These are phyloP conservation scores for Emericellopsis atlantica DNA, from an alignment of 2,329 filamentous ascomycete genomes.

Conservation along the genomic window DNA sequence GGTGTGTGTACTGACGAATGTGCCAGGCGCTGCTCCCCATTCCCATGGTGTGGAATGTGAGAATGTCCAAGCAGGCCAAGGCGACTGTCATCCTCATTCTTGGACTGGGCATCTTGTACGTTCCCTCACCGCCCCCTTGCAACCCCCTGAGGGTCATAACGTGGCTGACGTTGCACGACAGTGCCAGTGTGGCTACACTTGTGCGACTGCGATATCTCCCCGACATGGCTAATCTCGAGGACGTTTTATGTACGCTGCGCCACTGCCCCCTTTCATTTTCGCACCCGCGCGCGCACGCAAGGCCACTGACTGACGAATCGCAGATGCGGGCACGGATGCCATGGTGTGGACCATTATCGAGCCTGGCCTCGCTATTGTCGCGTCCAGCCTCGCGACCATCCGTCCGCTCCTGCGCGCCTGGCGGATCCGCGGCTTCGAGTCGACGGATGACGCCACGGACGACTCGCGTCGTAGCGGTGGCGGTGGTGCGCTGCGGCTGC, in stretches of 20 bases:
- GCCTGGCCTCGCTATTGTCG: conserved; percentile 40
- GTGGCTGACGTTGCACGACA: conserved; percentile 10
- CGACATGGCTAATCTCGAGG: conserved; percentile 27
- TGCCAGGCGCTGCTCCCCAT: conserved; percentile 34
- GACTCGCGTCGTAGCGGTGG: neutral
- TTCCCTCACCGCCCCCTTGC: neutral
- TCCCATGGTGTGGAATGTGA: conserved; percentile 40
- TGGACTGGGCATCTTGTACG: conserved; percentile 35
- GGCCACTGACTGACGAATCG: neutral
- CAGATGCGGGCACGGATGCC: conserved; percentile 34
- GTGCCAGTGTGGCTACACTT: conserved; percentile 40
- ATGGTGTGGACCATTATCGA: conserved; percentile 47
- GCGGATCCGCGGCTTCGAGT: conserved; percentile 32
- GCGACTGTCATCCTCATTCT: conserved; percentile 35
- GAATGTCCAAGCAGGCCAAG: conserved; percentile 39
- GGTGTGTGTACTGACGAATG: neutral
- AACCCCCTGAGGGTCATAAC: no score
- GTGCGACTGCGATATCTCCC: conserved; percentile 35
- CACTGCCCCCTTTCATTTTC: neutral
- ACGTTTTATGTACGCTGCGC: conserved; percentile 32
- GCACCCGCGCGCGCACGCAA: neutral
- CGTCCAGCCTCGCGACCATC: conserved; percentile 40
- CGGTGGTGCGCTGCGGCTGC: neutral
- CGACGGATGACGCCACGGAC: conserved; percentile 14
- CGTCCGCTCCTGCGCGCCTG: conserved; percentile 38